Base-by-base conservation (phyloP, 306 rosid genomes). In the Vigna unguiculata region DNA sequence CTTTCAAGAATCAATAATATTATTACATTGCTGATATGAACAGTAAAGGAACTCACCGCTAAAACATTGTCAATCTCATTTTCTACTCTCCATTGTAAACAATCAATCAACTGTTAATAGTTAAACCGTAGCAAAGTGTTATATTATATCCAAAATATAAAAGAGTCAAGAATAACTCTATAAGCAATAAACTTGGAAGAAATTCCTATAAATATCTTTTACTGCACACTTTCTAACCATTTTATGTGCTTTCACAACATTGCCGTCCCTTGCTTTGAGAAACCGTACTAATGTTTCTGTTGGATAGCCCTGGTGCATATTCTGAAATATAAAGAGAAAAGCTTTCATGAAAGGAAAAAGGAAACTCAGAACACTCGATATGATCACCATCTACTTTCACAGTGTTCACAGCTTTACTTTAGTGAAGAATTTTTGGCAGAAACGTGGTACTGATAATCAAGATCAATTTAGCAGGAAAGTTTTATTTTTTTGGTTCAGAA, bases 61-160 rank as follows among this genome's bases (percentile, higher is more conserved):
- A 65, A 41, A 12, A 65, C 52, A 20, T 41, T 12, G 19, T 65
- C 71, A 41, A 65, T 65, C 6, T 65, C 71, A 65, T 65, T 65
- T 65, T 65, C 71, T 30, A 40, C 52, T 38, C 71, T 65, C 71
- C 71, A 65, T 20, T 41, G 71, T 65, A 65, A 65, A 20, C 71
- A 40, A 65, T 65, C 52, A 65, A 20, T 20, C 14, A 65, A 65
- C 71, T 65, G 71, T 21, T 9, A 20, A 28, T 4, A 4, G 51
- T 64, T 40, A 19, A 38, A 63, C 51, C 2, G 5, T 40, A 64
- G 70, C 51, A 19, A 64, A 64, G 70, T 40, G 70, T 64, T 19
- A 19, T 19, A 65, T 64, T 19, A 19, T 19, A 65, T 65, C 51
- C 71, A 65, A 36, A 40, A 60, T 7, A 60, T 60, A 16, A 28